A percentile compares a stretch with the other conserved stretches of the same genome.
Conservation (phyloP, 805 yeast species). For the Candida koratica region DNA sequence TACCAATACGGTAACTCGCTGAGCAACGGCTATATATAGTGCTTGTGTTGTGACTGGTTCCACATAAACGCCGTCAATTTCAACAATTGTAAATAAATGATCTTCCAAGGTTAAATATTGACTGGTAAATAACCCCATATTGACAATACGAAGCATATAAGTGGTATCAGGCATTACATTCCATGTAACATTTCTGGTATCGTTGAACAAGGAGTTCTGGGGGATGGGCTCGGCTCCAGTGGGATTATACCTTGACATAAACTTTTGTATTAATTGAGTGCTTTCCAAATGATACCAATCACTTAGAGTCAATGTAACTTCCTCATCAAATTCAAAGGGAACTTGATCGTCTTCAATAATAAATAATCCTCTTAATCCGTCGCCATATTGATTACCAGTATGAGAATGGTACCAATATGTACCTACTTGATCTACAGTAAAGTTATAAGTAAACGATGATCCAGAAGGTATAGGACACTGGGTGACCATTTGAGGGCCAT, state of each 20-base stretch:
- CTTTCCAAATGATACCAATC: conserved; percentile 86
- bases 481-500: conserved; percentile 44
- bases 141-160: conserved; percentile 74
- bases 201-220: conserved; percentile 71
- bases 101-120: conserved; percentile 87
- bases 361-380: conserved; percentile 69
- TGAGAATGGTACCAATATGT: conserved; percentile 76
- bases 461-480: conserved; percentile 46
- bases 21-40: conserved; percentile 84
- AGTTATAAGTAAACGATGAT: conserved; percentile 34
- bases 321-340: conserved; percentile 67
- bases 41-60: conserved; percentile 67
- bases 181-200: conserved; percentile 75
- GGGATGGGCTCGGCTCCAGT: conserved; percentile 99
- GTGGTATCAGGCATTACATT: conserved; percentile 79
- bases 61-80: conserved; percentile 86
- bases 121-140: conserved; percentile 88
- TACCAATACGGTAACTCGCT: conserved; percentile 79
- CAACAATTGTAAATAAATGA: conserved; percentile 81
- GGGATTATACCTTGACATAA: conserved; percentile 77
- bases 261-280: conserved; percentile 47
- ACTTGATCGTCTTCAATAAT: conserved; percentile 47
- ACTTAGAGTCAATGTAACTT: conserved; percentile 58
- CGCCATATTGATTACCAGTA: conserved; percentile 71
- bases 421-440: conserved; percentile 37